Evolutionary conservation across 2,329 filamentous ascomycete species (phyloP).

Genomic region (Stagonosporopsis tanaceti): DNA sequence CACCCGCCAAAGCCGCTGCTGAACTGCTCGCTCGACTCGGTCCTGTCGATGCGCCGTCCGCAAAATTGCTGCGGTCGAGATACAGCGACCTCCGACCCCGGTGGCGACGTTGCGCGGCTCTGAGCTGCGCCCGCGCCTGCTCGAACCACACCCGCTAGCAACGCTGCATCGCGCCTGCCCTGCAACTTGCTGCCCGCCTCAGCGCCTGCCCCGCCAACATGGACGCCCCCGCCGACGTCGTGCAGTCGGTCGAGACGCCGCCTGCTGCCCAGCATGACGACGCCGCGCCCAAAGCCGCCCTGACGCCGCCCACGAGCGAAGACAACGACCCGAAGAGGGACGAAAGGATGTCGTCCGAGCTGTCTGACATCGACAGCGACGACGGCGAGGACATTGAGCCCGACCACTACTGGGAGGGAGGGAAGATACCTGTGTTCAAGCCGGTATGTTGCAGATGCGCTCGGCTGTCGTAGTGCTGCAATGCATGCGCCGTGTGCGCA

Average conservation of each 20-base stretch:
- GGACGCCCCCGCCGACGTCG: conserved; percentile 41
- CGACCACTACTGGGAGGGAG: conserved; percentile 83
- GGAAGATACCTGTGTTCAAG: conserved; percentile 90
- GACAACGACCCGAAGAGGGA: conserved; percentile 56
- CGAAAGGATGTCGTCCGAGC: conserved; percentile 55
- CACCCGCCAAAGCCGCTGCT: conserved; percentile 14
- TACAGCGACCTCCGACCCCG: conserved; percentile 23
- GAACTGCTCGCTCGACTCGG: conserved; percentile 8
- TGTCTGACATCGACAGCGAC: conserved; percentile 58
- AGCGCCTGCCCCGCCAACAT: conserved; percentile 33
- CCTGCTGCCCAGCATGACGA: conserved; percentile 36
- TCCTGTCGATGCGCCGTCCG: conserved; percentile 29
- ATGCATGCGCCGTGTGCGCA: conserved; percentile 8
- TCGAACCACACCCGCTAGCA: conserved; percentile 35
- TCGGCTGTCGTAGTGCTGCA: conserved; percentile 5
- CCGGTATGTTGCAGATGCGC: conserved; percentile 64
- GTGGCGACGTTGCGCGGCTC: conserved; percentile 42
- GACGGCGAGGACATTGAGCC: conserved; percentile 75
- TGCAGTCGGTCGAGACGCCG: conserved; percentile 46
- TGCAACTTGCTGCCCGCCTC: conserved; percentile 27
- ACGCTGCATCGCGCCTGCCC: conserved; percentile 30
- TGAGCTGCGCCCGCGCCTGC: conserved; percentile 34
- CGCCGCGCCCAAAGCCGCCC: conserved; percentile 48
- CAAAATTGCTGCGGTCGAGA: conserved; percentile 34
- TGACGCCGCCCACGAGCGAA: conserved; percentile 62